Percentiles rank a stretch among this genome's conserved stretches.
Evolutionary conservation across 352 stramenopile genomes (phyloP).

Genomic region (Peronospora farinosa): DNA sequence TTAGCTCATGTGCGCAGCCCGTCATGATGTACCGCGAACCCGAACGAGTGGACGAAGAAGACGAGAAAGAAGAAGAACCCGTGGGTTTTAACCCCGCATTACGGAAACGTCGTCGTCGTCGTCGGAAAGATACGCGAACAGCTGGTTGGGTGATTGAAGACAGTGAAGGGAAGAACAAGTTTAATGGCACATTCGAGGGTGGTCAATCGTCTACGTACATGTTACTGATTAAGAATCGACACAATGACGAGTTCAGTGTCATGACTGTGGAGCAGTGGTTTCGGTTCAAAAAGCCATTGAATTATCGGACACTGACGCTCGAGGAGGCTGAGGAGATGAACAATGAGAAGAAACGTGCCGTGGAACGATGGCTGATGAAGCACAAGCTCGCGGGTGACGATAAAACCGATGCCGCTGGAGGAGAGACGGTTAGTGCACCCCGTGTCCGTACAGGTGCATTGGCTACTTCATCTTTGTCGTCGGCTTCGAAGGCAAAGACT

Average conservation of each 20-base stretch:
- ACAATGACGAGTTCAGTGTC: slow-evolving; percentile 85
- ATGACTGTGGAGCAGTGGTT: slow-evolving; percentile 87
- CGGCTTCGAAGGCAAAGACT: slow-evolving; percentile 24
- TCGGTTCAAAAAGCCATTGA: slow-evolving; percentile 84
- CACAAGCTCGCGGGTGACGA: slow-evolving; percentile 79
- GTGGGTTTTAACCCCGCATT: slow-evolving; percentile 68
- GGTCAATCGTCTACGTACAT: slow-evolving; percentile 83
- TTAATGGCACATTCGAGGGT: slow-evolving; percentile 73
- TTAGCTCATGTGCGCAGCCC: slow-evolving; percentile 56
- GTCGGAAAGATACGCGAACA: slow-evolving; percentile 68
- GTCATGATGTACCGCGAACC: slow-evolving; percentile 86
- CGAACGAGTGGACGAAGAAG: slow-evolving; percentile 71
- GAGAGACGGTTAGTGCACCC: slow-evolving; percentile 58
- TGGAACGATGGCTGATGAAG: slow-evolving; percentile 86
- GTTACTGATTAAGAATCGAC: slow-evolving; percentile 79
- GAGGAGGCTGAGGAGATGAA: slow-evolving; percentile 83
- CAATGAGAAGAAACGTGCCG: slow-evolving; percentile 85
- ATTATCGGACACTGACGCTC: slow-evolving; percentile 78
- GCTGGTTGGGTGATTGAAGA: slow-evolving; percentile 84
- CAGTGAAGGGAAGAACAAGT: slow-evolving; percentile 77
- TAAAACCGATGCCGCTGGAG: slow-evolving; percentile 37
- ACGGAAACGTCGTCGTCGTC: slow-evolving; percentile 66
- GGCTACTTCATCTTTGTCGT: slow-evolving; percentile 5
- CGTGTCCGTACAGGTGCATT: slow-evolving; percentile 66
- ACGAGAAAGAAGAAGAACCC: slow-evolving; percentile 73